Evolutionary conservation across 2,329 filamentous ascomycete species (phyloP), one percentile per base, ranked within the genome.

Genomic region (Septoria linicola): DNA sequence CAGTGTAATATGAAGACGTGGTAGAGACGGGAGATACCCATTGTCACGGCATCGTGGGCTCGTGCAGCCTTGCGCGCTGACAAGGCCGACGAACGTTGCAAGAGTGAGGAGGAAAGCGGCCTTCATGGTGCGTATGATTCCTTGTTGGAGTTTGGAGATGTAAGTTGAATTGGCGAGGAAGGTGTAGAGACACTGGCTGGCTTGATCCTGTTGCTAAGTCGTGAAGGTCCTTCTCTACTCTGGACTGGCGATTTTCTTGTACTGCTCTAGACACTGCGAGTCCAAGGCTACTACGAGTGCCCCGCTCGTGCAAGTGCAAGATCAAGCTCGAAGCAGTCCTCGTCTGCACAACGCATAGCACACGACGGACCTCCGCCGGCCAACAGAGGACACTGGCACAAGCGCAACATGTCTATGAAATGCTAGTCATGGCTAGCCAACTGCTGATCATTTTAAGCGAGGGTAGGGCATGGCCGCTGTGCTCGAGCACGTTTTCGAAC

Each of bases 81-180:
- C 40, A 13, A 30, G 20, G 21, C 25, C 40, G 25, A 42, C 17
- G 6, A 27, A 23, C 6, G 40, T 17, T 13, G 23, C 20, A 0
- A 25, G 21, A 7, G 39, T 25, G 4, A 41, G 27, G 39, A 41
- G 14, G 39, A 41, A 11, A 14, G 25, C 17, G 39, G 27, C 10
- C n/a, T 41, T 41, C 39, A 41, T 41, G 39, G 11, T 41, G 37
- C 13, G n/a, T n/a, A n/a, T n/a, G n/a, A n/a, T n/a, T n/a, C n/a
- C n/a, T n/a, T n/a, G n/a, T n/a, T 27, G 23, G 23, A 27, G 23
- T n/a, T n/a, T n/a, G n/a, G n/a, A n/a, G n/a, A n/a, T n/a, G n/a
- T n/a, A n/a, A n/a, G n/a, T n/a, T n/a, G n/a, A n/a, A n/a, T n/a
- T n/a, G n/a, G n/a, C n/a, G n/a, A n/a, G n/a, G n/a, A n/a, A n/a